Evolutionary conservation across 306 rosid genomes (phyloP).

Genomic region (Ormosia emarginata): DNA sequence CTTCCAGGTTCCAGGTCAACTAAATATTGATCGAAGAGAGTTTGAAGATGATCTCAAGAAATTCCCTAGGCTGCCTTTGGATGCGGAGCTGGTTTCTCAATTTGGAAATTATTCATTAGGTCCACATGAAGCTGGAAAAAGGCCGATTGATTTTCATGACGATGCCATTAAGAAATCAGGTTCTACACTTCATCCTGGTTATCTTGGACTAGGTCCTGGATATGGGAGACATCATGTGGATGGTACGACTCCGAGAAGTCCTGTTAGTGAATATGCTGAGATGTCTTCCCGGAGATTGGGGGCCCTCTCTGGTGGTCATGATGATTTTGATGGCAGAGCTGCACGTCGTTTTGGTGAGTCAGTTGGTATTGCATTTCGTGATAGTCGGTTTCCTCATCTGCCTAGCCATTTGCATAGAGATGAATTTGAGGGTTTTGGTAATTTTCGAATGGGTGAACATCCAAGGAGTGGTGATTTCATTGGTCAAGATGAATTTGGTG

Average conservation of each 20-base stretch:
- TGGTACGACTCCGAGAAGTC: constrained; percentile 65
- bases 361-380: constrained; percentile 48
- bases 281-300: constrained; percentile 43
- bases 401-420: constrained; percentile 63
- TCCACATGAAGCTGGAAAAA: constrained; percentile 58
- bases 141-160: constrained; percentile 48
- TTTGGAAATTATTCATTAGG: constrained; percentile 47
- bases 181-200: constrained; percentile 46
- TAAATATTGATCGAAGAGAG: constrained; percentile 43
- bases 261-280: constrained; percentile 59
- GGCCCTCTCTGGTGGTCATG: constrained; percentile 52
- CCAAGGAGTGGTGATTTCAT: constrained; percentile 56
- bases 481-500: constrained; percentile 57
- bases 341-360: constrained; percentile 63
- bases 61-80: constrained; percentile 60
- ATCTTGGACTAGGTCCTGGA: constrained; percentile 56
- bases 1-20: constrained; percentile 44
- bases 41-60: constrained; percentile 66
- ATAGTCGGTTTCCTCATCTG: constrained; percentile 57
- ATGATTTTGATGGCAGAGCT: constrained; percentile 79
- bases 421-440: constrained; percentile 76
- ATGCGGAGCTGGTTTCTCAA: constrained; percentile 56
- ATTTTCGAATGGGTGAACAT: constrained; percentile 64
- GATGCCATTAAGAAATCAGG: constrained; percentile 49
- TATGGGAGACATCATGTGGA: constrained; percentile 55